These are phyloP conservation scores for Aspergillus ibericus DNA, from an alignment of 2,329 filamentous ascomycete genomes.

Conservation along the genomic window DNA sequence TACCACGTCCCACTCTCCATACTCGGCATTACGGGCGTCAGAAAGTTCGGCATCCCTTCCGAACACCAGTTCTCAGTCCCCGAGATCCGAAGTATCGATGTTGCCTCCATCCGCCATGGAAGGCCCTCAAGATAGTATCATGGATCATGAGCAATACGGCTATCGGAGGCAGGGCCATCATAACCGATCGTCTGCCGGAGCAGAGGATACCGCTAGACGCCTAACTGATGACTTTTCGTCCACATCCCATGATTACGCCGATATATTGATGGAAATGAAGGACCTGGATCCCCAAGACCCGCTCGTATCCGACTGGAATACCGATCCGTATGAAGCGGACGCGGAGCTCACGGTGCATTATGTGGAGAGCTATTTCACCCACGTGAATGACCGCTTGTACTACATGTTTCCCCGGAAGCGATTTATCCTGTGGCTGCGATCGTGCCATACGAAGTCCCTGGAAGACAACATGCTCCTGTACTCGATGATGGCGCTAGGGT, in stretches of 20 bases:
- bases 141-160: conserved; percentile 29
- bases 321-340: conserved; percentile 56
- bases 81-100: conserved; percentile 30
- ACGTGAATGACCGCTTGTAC: conserved; percentile 56
- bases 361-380: conserved; percentile 58
- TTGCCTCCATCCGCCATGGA: conserved; percentile 30
- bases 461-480: conserved; percentile 63
- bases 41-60: conserved; percentile 33
- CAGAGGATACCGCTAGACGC: conserved; percentile 17
- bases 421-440: conserved; percentile 57
- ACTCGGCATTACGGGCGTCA: conserved; percentile 32
- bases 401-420: conserved; percentile 56
- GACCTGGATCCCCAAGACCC: conserved; percentile 32
- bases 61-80: conserved; percentile 32
- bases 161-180: conserved; percentile 20
- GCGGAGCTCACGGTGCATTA: conserved; percentile 53
- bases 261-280: conserved; percentile 34
- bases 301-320: conserved; percentile 44
- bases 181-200: conserved; percentile 14
- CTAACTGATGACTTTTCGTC: conserved; percentile 13
- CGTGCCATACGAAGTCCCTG: conserved; percentile 48
- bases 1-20: conserved; percentile 27
- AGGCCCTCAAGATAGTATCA: conserved; percentile 23
- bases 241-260: conserved; percentile 27
- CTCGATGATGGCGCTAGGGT: conserved; percentile 58